Percentiles rank a stretch among this genome's conserved stretches.
Evolutionary conservation across 164 flowering plant genomes (phyloP).

Genomic region (Litsea cubeba): DNA sequence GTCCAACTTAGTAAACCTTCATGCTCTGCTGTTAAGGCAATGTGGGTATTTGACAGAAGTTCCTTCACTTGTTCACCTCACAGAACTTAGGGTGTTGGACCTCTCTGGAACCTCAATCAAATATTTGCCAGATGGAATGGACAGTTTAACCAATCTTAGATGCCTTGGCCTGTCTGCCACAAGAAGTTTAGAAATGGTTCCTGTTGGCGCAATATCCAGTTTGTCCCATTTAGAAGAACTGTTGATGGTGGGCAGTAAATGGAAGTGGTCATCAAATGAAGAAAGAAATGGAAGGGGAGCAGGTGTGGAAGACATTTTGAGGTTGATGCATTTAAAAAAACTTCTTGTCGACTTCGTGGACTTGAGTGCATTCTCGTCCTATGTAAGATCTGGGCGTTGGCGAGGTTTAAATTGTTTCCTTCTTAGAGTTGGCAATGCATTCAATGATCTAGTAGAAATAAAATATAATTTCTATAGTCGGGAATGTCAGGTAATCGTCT

Average conservation of each 20-base stretch:
- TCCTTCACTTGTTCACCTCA: not conserved
- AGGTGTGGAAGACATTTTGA: not conserved
- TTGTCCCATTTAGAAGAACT: not conserved
- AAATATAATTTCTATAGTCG: not conserved
- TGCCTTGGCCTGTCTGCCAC: not conserved
- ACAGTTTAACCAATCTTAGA: not conserved
- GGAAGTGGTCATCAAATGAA: not conserved
- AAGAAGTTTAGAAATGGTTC: not conserved
- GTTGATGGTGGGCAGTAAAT: not conserved
- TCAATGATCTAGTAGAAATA: not conserved
- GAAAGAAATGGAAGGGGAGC: not conserved
- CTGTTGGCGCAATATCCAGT: not conserved
- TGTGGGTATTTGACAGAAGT: not conserved
- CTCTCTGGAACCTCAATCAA: not conserved
- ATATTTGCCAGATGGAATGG: not conserved
- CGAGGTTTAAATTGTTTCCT: not conserved
- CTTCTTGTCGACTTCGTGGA: not conserved
- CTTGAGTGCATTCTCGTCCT: not conserved
- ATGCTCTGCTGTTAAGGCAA: not conserved
- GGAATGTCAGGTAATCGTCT: not conserved
- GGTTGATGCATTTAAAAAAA: not conserved
- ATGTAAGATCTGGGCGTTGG: not conserved
- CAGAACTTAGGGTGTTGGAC: not conserved
- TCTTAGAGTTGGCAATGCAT: not conserved
- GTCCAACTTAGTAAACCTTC: not conserved